Percentiles rank a stretch among this genome's conserved stretches.
phyloP scores from a whole-genome alignment of 805 yeast genomes.

The Zygotorulaspora danielsina region DNA sequence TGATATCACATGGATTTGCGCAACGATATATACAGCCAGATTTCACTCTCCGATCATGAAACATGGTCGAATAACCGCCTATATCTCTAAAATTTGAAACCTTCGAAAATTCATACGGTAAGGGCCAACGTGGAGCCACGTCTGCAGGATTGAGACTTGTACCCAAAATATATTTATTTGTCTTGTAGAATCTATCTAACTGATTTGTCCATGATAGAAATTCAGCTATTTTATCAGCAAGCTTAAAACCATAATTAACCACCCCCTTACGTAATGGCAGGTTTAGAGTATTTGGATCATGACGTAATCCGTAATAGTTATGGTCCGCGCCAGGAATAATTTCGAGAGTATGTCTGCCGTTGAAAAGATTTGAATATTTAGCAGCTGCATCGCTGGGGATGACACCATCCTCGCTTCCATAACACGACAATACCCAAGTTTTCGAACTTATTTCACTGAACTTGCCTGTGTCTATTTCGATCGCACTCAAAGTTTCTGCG shows the following conservation, averaged over 20 bases:
- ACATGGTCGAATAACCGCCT: conserved; percentile 61
- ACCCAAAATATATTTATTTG: conserved; percentile 11
- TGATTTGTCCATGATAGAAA: conserved; percentile 44
- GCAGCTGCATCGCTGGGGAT: conserved; percentile 64
- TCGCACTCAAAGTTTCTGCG: conserved; percentile 49
- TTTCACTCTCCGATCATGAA: conserved; percentile 42
- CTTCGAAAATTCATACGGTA: conserved; percentile 22
- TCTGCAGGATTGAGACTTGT: conserved; percentile 16
- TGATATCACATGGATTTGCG: conserved; percentile 54
- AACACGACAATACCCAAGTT: conserved; percentile 58
- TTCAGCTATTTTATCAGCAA: conserved; percentile 34
- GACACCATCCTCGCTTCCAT: conserved; percentile 64
- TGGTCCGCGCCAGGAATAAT: conserved; percentile 74
- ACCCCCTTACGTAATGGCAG: conserved; percentile 44
- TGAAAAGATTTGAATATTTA: conserved; percentile 52
- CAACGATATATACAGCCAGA: conserved; percentile 57
- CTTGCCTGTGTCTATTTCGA: conserved; percentile 43
- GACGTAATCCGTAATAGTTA: conserved; percentile 58
- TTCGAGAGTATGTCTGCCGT: conserved; percentile 51
- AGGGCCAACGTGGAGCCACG: conserved; percentile 24
- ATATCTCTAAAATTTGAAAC: conserved; percentile 71
- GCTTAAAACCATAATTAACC: conserved; percentile 48
- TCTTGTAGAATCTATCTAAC: conserved; percentile 46
- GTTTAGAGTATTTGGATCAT: conserved; percentile 36
- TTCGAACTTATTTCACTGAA: conserved; percentile 42